Percentiles rank a stretch among this genome's conserved stretches.
phyloP scores from a whole-genome alignment of 305 asterid species.

The Withania somnifera region DNA sequence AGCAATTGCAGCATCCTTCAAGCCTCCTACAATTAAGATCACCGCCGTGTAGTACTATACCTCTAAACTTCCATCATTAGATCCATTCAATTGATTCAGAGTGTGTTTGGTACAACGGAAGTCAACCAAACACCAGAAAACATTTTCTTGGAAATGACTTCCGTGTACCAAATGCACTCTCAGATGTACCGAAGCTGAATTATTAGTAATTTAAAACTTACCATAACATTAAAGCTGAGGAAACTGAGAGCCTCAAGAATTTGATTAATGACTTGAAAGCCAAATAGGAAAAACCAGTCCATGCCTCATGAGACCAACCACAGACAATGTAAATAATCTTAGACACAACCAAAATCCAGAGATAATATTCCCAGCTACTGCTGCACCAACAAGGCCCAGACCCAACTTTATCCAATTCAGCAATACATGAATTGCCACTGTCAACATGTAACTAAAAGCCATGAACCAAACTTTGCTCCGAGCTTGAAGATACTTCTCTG shows the following conservation, averaged over 20 bases:
- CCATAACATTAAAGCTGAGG: conserved; percentile 85
- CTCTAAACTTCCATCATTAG: conserved; percentile 20
- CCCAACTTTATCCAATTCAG: conserved; percentile 19
- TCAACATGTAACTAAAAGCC: conserved; percentile 11
- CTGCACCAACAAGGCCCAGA: conserved; percentile 23
- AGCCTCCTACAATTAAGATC: conserved; percentile 29
- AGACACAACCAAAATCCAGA: conserved; percentile 9
- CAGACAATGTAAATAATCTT: conserved; percentile 8
- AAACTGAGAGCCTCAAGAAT: conserved; percentile 56
- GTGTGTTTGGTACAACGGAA: background rate
- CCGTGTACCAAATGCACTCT: background rate
- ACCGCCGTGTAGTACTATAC: conserved; percentile 24
- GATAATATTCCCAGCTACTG: conserved; percentile 20
- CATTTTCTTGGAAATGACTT: background rate
- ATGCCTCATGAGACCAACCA: conserved; percentile 15
- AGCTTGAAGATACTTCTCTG: conserved; percentile 21
- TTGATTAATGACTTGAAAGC: conserved; percentile 46
- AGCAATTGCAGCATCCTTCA: conserved; percentile 22
- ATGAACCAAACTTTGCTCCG: conserved; percentile 26
- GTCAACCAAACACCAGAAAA: no score
- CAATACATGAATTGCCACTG: conserved; percentile 18
- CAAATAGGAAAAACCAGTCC: conserved; percentile 30
- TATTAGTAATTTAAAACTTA: conserved; percentile 12
- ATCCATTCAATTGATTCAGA: background rate
- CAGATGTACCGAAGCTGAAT: background rate